Base-by-base conservation (phyloP, 371 early-diverging fungal genomes). In the Syncephalis fuscata region DNA sequence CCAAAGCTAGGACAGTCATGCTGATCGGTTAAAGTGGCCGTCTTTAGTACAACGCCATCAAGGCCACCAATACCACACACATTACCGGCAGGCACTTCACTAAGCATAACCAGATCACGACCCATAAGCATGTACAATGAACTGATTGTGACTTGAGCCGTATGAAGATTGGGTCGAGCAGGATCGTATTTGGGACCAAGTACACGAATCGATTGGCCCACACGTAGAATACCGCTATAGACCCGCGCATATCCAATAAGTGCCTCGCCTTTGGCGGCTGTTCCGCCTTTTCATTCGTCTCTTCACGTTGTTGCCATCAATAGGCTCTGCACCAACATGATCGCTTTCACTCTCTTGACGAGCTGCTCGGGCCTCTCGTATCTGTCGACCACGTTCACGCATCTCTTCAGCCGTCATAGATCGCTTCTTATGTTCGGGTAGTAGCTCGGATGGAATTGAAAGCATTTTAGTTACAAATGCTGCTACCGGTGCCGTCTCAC, bases 81-180 rank as follows among this genome's bases (percentile, higher is more conserved):
- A 56, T 89, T 91, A 14, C 98, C 98, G 1, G 97, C 93, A 0
- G 82, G 79, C 0, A 94, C 96, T 50, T 82, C 73, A 10, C 76
- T 66, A 51, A 96, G 55, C 1, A 67, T 70, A 49, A 83, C 75
- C 45, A 97, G 59, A 36, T 96, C 95, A 27, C 91, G 74, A 7
- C 98, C 96, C 97, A 98, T 97, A 58, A 95, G 74, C 63, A 97
- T 59, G 48, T 85, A 97, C 37, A 98, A 60, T 16, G 67, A 72
- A 48, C 82, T 62, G 17, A 95, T 79, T 0, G 63, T 75, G 24
- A 89, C 66, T 52, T 85, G 76, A 16, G 77, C 67, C 38, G 76
- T 70, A 48, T 81, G 74, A 21, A 64, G 50, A 15, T 69, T 66
- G 1, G 92, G 89, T 8, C 73, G 55, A 10, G 59, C 58, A 3